Conservation (phyloP, 1,284 basidiomycete genomes). For the Puccinia hordei region DNA sequence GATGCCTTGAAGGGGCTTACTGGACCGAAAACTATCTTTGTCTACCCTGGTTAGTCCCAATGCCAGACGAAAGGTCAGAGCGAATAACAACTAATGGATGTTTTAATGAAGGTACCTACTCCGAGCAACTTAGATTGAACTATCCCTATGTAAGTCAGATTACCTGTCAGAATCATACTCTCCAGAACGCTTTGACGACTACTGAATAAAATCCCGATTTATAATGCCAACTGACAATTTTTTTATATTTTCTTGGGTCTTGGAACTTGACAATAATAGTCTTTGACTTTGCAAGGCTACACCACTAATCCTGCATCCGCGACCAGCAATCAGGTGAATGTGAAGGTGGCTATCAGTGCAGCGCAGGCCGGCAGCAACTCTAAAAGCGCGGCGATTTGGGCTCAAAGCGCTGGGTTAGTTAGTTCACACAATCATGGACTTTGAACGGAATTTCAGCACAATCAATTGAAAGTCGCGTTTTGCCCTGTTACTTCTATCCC, state of each 20-base stretch:
- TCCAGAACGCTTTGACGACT: no score
- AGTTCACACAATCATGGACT: no score
- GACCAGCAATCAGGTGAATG: constrained; percentile 28
- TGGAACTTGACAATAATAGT: background rate
- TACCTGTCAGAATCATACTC: no score
- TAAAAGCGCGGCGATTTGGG: constrained; percentile 30
- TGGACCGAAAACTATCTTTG: constrained; percentile 1
- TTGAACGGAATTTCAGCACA: background rate
- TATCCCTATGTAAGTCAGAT: background rate
- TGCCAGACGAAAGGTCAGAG: no score
- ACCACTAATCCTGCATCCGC: constrained; percentile 17
- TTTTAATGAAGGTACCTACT: constrained; percentile 16
- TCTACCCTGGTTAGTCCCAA: constrained; percentile 20
- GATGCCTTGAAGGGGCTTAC: background rate
- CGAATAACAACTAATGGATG: no score
- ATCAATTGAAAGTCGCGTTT: no score
- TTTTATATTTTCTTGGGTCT: background rate
- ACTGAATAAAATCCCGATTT: no score
- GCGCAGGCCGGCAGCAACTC: constrained; percentile 25
- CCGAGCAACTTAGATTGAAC: background rate
- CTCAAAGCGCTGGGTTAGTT: constrained; percentile 18
- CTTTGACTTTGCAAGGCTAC: constrained; percentile 21
- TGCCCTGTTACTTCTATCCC: no score
- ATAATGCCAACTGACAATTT: no score
- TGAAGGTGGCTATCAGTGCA: constrained; percentile 28